phyloP scores from a whole-genome alignment of 768 basidiomycete species.

The Kwoniella heveanensis region DNA sequence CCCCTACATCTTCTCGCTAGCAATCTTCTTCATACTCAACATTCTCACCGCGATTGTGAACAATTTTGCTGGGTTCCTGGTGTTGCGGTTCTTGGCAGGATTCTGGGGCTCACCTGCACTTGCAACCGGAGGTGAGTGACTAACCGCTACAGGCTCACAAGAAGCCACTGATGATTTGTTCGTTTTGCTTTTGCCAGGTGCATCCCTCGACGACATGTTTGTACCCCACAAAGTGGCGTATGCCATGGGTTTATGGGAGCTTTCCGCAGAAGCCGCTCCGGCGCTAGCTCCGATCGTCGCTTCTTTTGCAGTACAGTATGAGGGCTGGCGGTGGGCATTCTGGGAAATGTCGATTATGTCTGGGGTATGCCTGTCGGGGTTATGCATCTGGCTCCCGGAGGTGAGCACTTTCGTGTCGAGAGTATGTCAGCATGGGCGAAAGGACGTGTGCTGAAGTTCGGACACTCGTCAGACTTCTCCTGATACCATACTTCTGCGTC shows the following conservation, averaged over 20 bases:
- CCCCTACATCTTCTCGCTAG: constrained; percentile 36
- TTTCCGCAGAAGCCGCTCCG: constrained; percentile 41
- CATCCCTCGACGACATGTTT: constrained; percentile 41
- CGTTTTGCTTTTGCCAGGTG: no score
- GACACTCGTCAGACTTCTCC: constrained; percentile 25
- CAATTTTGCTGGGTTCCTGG: constrained; percentile 38
- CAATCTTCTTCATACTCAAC: constrained; percentile 35
- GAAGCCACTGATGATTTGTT: no score
- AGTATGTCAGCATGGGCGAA: neutral
- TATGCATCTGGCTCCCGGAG: constrained; percentile 40
- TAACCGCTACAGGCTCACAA: no score
- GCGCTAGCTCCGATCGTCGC: constrained; percentile 38
- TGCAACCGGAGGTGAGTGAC: constrained; percentile 42
- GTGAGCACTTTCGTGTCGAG: constrained; percentile 12
- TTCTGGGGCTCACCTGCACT: constrained; percentile 43
- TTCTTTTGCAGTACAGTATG: constrained; percentile 31
- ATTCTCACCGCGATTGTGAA: constrained; percentile 28
- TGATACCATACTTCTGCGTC: constrained; percentile 37
- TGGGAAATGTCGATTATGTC: constrained; percentile 38
- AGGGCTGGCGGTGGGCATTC: constrained; percentile 43
- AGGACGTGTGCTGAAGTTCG: neutral
- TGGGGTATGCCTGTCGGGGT: constrained; percentile 27
- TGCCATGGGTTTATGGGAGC: constrained; percentile 38
- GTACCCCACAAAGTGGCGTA: constrained; percentile 33
- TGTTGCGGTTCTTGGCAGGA: constrained; percentile 40